Base-by-base conservation (phyloP, 768 basidiomycete species). In the Amanita phalloides region DNA sequence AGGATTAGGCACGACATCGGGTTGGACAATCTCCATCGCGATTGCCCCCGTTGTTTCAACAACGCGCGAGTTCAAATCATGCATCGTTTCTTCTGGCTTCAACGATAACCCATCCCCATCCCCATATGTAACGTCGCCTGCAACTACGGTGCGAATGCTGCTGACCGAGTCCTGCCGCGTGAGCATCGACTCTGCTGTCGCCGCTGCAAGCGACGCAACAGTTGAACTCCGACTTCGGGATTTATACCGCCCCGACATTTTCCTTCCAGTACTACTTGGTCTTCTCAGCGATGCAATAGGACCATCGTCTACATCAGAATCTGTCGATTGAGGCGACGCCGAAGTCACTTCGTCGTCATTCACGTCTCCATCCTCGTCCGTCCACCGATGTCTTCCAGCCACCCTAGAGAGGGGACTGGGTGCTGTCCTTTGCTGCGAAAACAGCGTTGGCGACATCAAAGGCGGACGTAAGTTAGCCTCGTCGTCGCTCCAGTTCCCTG, bases 71-170 rank as follows among this genome's bases (percentile, higher is more conserved):
- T 50, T 8, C 55, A 44, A n/a, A 51, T 68, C 64, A 32, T 60
- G 59, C 2, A 64, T 39, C 0, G 66, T 66, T 21, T 66, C 64
- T 53, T 66, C 63, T 6, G 54, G 55, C 45, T 57, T 64, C 30
- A 55, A 57, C 37, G 41, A 53, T 2, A 43, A 57, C 10, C 51
- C 60, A 8, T 58, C 66, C 6, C 55, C 57, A 3, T 70, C 72
- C 44, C 60, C 65, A 45, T 70, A 66, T 0, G 70, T 68, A 10
- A 69, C 49, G 32, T 82, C 81, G 6, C 64, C 74, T 1, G 78
- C 84, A 25, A 77, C 78, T 4, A 90, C 81, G 0, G 89, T 90
- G 14, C 78, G 75, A 28, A 86, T 73, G 55, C 87, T 90, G 61
- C 81, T 85, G 17, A 68, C 69, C 2, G 86, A 87, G 14, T 74